Conservation (phyloP, 1,284 basidiomycete genomes). For the Amylostereum chailletii region DNA sequence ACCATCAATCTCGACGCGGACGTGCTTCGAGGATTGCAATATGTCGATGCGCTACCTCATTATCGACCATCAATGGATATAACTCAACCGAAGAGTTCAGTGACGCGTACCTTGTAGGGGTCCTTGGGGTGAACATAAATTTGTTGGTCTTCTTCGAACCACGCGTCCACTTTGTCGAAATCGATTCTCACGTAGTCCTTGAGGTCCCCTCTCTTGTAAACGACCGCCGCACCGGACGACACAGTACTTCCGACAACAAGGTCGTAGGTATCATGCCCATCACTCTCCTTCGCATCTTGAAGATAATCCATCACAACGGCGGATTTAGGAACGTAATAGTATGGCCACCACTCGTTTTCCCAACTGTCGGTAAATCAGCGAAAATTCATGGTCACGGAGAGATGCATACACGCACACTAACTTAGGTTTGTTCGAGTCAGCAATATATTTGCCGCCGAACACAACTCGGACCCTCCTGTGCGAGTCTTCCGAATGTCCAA, state of each 20-base stretch:
- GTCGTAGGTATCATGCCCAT: slow-evolving; percentile 29
- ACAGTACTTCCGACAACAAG: slow-evolving; percentile 32
- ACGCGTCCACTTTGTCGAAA: slow-evolving; percentile 45
- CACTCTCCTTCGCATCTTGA: slow-evolving; percentile 19
- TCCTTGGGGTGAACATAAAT: slow-evolving; percentile 57
- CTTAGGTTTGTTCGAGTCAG: slow-evolving; percentile 46
- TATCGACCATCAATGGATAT: neutral
- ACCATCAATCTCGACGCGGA: slow-evolving; percentile 52
- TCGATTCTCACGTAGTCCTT: slow-evolving; percentile 39
- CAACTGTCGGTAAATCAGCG: slow-evolving; percentile 31
- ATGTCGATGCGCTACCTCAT: slow-evolving; percentile 45
- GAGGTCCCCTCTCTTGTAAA: slow-evolving; percentile 33
- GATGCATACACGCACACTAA: slow-evolving; percentile 39
- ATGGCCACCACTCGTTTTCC: slow-evolving; percentile 44
- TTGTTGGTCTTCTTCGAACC: slow-evolving; percentile 63
- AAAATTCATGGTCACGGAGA: neutral
- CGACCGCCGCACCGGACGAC: slow-evolving; percentile 32
- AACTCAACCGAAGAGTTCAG: neutral
- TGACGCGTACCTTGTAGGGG: slow-evolving; percentile 48
- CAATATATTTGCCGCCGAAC: slow-evolving; percentile 40
- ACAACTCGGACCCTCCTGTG: slow-evolving; percentile 45
- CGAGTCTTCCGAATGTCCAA: slow-evolving; percentile 31
- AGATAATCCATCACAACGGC: slow-evolving; percentile 36
- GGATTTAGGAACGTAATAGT: slow-evolving; percentile 40
- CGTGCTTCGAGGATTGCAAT: slow-evolving; percentile 48